phyloP scores from a whole-genome alignment of 2,329 filamentous ascomycete species.

The Arthrobotrys conoides region DNA sequence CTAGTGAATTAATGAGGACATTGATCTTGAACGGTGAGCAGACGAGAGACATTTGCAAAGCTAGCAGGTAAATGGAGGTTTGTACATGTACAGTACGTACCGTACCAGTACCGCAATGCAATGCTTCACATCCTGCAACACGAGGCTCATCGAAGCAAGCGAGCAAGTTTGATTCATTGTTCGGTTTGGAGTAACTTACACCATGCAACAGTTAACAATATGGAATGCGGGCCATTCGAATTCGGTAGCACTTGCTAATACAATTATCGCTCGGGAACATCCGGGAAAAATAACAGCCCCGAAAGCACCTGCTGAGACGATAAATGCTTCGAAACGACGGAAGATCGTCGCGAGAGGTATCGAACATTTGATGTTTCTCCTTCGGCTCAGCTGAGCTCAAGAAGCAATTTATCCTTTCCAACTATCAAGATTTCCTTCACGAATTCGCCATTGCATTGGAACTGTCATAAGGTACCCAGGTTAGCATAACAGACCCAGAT shows the following conservation, averaged over 20 bases:
- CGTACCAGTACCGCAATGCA: too few relatives aligned
- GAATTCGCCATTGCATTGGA: not conserved
- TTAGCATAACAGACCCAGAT: constrained; percentile 11
- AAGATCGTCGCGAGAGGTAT: constrained; percentile 21
- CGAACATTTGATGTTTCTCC: constrained; percentile 16
- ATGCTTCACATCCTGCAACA: not conserved
- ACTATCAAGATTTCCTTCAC: not conserved
- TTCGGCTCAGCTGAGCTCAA: not conserved
- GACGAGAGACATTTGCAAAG: not conserved
- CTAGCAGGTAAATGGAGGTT: not conserved
- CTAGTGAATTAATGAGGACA: not conserved
- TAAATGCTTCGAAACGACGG: constrained; percentile 7
- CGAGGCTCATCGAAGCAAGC: not conserved
- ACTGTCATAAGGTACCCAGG: not conserved
- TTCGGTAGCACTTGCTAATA: constrained; percentile 20
- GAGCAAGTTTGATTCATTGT: not conserved
- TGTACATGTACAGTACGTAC: too few relatives aligned
- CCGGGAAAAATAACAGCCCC: constrained; percentile 12
- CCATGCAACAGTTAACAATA: not conserved
- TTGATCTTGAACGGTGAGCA: not conserved
- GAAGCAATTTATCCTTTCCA: not conserved
- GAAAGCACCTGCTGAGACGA: not conserved
- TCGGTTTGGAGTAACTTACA: not conserved
- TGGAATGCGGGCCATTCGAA: not conserved
- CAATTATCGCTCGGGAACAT: constrained; percentile 12